These are phyloP conservation scores for Beauveria medogensis DNA, from an alignment of 2,329 filamentous ascomycete species.

Conservation along the genomic window DNA sequence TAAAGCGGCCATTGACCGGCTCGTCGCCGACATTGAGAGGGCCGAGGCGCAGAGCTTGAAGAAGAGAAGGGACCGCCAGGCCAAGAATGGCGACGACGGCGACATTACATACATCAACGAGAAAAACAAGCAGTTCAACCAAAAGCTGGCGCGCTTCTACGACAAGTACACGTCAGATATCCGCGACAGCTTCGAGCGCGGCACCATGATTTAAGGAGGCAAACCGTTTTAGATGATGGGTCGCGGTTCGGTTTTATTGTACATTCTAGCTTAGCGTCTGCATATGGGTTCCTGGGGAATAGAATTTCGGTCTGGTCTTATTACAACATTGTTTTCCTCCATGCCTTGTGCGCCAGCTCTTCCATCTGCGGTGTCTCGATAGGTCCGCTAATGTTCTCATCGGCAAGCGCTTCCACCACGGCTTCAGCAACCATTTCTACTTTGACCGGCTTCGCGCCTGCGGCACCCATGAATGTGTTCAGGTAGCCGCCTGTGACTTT, in stretches of 20 bases:
- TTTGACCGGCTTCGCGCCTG: conserved; percentile 77
- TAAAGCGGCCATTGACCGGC: conserved; percentile 75
- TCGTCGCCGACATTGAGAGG: conserved; percentile 80
- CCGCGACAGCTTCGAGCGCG: conserved; percentile 92
- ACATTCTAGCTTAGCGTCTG: conserved; percentile 25
- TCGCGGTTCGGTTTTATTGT: conserved; percentile 15
- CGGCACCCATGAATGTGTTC: conserved; percentile 69
- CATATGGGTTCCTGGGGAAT: conserved; percentile 6
- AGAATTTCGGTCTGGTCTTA: conserved; percentile 4
- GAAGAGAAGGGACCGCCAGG: conserved; percentile 74
- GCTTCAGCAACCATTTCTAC: conserved; percentile 83
- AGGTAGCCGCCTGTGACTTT: conserved; percentile 67
- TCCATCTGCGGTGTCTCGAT: conserved; percentile 77
- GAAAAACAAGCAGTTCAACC: conserved; percentile 99
- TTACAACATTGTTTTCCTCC: conserved; percentile 87
- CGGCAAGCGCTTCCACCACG: conserved; percentile 76
- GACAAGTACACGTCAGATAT: conserved; percentile 98
- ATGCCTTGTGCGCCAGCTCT: conserved; percentile 68
- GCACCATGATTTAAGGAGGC: conserved; percentile 73
- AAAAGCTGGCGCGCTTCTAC: conserved; percentile 92
- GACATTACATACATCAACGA: conserved; percentile 99
- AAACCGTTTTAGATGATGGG: neutral
- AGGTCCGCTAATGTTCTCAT: conserved; percentile 63
- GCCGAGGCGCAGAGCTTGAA: conserved; percentile 81
- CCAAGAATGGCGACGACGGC: conserved; percentile 70